phyloP scores from a whole-genome alignment of 202 grass and related monocot species.

The Setaria italica region DNA sequence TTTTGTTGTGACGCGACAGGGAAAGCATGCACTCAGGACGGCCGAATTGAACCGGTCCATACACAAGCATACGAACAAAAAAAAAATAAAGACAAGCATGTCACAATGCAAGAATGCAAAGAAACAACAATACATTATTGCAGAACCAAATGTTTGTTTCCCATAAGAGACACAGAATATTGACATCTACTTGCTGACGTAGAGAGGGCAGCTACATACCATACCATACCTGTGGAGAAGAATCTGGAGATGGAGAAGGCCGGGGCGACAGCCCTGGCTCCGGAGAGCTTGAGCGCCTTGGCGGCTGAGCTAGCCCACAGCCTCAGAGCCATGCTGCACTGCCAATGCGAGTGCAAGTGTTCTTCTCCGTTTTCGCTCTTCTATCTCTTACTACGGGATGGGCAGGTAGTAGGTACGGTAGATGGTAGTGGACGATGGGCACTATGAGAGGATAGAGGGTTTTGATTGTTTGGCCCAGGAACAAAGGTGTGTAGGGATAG shows the following conservation, averaged over 20 bases:
- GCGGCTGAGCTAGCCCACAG: slow-evolving; percentile 89
- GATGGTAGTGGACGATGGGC: neutral
- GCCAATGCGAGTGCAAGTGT: neutral
- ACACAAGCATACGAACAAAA: neutral
- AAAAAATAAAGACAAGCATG: neutral
- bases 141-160: neutral
- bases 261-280: slow-evolving; percentile 48
- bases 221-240: slow-evolving; percentile 63
- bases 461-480: slow-evolving; percentile 16
- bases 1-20: too few relatives aligned
- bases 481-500: neutral
- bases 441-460: neutral
- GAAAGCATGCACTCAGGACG: too few relatives aligned
- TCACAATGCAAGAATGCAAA: slow-evolving; percentile 10
- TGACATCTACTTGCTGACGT: slow-evolving; percentile 14
- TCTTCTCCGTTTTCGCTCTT: neutral
- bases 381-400: neutral
- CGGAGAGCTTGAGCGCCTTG: slow-evolving; percentile 87
- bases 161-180: neutral
- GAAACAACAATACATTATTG: neutral
- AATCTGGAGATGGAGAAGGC: slow-evolving; percentile 76
- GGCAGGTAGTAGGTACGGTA: neutral
- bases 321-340: slow-evolving; percentile 68
- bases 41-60: neutral
- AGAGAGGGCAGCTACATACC: neutral